Base-by-base conservation (phyloP, 2,329 filamentous ascomycete genomes). In the Fusarium avenaceum region DNA sequence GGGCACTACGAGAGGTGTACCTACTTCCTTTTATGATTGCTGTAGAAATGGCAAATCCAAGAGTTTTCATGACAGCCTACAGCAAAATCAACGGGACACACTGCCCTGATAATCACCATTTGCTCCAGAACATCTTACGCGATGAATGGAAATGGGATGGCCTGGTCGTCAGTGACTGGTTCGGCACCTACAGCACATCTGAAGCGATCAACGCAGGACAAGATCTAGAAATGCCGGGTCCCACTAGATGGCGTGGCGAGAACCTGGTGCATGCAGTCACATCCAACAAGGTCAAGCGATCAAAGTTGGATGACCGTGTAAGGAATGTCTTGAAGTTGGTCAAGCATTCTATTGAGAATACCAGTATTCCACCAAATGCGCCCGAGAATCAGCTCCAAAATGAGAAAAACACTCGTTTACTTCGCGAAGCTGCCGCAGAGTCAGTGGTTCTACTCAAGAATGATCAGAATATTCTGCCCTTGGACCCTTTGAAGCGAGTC, bases 81-180 rank as follows among this genome's bases (percentile, higher is more conserved):
- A 57, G 38, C 24, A 57, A 57, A 2, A 19, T 57, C 1, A 57
- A 57, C 1, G 55, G 55, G 0, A 57, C 39, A 0, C 55, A 57
- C 0, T 39, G 30, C 0, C 49, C 55, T 7, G 55, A 57, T 1
- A 55, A 45, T 8, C 13, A 32, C 4, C 49, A 45, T 1, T 3
- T 57, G 1, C 4, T 57, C 1, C 55, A 57, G 0, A 19, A 39
- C 1, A 39, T 57, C 17, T 13, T 57, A 0, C 30, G 55, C 4
- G 39, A 55, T 9, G 55, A 57, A n/a, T 57, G 55, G 55, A 57
- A 57, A 4, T 57, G 49, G 49, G 32, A 57, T 15, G 55, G 55
- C 0, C 0, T 57, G 0, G 49, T 57, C 10, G 50, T 57, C 0
- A 57, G 55, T 19, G 55, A 57, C 1, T 57, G 55, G 55, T 57